phyloP scores from a whole-genome alignment of 495 filamentous ascomycete genomes.

The Articulospora tetracladia region DNA sequence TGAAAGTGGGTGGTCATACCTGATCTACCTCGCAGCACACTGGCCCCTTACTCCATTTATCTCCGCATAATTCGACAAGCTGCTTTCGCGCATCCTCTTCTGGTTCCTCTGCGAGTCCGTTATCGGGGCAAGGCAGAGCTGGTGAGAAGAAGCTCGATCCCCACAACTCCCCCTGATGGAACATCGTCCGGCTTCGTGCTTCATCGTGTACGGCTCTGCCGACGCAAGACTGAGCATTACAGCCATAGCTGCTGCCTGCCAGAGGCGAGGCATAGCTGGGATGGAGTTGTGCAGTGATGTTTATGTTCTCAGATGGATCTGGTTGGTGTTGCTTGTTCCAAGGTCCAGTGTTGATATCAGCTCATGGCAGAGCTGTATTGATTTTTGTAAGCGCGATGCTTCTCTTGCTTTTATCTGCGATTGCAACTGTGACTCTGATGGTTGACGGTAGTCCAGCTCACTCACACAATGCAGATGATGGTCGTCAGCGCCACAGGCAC shows the following conservation, averaged over 20 bases:
- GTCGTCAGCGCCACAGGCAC: neutral
- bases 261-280: conserved; percentile 17
- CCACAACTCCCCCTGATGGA: conserved; percentile 90
- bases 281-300: neutral
- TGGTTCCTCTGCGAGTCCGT: conserved; percentile 73
- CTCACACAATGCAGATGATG: neutral
- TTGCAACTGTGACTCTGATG: neutral
- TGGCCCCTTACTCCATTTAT: conserved; percentile 74
- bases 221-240: conserved; percentile 18
- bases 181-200: conserved; percentile 86
- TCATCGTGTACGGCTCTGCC: conserved; percentile 40
- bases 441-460: neutral
- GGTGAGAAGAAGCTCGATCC: conserved; percentile 82
- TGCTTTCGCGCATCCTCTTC: conserved; percentile 63
- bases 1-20: conserved; percentile 37
- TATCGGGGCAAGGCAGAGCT: conserved; percentile 91
- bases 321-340: too few species aligned
- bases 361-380: neutral
- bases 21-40: conserved; percentile 85
- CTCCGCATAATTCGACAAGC: conserved; percentile 80
- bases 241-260: conserved; percentile 15
- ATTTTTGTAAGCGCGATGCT: neutral
- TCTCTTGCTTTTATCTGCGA: neutral
- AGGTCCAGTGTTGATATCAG: neutral
- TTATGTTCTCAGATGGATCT: neutral